These are phyloP conservation scores for Carex sylvatica DNA, from an alignment of 202 grass and related monocot genomes.

Conservation along the genomic window DNA sequence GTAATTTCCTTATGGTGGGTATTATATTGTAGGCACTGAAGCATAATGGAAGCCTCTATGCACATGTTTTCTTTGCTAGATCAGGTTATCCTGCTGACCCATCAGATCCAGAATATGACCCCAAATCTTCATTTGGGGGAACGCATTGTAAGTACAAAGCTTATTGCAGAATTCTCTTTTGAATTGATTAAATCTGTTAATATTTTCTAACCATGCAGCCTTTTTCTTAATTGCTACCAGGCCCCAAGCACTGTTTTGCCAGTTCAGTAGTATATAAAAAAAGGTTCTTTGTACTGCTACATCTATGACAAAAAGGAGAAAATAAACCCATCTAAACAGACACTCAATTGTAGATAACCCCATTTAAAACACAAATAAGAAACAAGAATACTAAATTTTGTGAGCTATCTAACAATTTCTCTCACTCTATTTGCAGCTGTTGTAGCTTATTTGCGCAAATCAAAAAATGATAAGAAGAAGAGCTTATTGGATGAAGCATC, in stretches of 20 bases:
- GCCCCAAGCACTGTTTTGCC: not conserved
- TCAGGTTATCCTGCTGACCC: slow-evolving; percentile 95
- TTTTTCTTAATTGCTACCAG: not conserved
- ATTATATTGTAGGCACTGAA: slow-evolving; percentile 63
- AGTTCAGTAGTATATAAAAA: not conserved
- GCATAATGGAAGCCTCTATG: slow-evolving; percentile 91
- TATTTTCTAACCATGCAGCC: not conserved
- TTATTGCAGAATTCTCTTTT: not conserved
- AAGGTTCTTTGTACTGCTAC: not conserved
- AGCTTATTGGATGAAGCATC: slow-evolving; percentile 75
- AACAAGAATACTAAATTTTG: not conserved
- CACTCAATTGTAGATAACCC: not conserved
- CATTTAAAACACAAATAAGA: not conserved
- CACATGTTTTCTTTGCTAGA: slow-evolving; percentile 97
- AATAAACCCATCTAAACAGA: not conserved
- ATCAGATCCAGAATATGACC: slow-evolving; percentile 86
- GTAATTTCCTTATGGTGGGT: not conserved
- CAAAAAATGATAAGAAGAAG: slow-evolving; percentile 86
- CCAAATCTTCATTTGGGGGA: slow-evolving; percentile 75
- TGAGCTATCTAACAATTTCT: not conserved
- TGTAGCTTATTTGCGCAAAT: slow-evolving; percentile 77
- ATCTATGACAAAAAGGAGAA: not conserved
- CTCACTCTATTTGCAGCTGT: slow-evolving; percentile 59
- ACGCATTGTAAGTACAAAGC: slow-evolving; percentile 58
- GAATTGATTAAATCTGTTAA: not conserved